phyloP scores from a whole-genome alignment of 805 yeast genomes.

The Zygosaccharomyces siamensis region DNA sequence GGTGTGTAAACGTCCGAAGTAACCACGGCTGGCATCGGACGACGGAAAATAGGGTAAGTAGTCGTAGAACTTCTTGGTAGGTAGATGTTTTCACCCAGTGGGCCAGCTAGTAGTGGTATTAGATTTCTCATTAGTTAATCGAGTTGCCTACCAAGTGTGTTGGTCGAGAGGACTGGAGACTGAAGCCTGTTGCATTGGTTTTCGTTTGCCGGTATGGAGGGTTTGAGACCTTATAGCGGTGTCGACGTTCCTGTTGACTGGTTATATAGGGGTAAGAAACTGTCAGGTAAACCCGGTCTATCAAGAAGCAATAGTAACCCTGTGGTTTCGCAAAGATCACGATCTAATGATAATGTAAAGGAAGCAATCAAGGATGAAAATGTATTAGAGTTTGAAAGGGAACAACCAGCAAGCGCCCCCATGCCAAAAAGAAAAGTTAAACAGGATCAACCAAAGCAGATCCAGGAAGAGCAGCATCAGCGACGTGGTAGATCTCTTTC shows the following conservation, averaged over 20 bases:
- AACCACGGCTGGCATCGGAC: not conserved
- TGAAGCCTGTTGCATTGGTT: constrained; percentile 2
- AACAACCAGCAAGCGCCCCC: not conserved
- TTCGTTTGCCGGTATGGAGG: constrained; percentile 1
- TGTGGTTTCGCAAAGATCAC: not conserved
- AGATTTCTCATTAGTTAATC: not conserved
- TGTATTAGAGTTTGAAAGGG: not conserved
- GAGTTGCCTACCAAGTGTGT: not conserved
- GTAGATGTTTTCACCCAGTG: too few relatives aligned
- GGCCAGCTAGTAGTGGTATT: too few relatives aligned
- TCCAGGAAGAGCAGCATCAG: constrained; percentile 25
- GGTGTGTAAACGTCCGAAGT: not conserved
- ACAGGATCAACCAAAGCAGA: not conserved
- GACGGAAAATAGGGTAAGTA: not conserved
- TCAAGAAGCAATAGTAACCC: not conserved
- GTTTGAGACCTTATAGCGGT: constrained; percentile 14
- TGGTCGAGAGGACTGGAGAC: not conserved
- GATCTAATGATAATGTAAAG: not conserved
- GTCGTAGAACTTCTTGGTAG: too few relatives aligned
- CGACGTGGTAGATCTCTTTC: constrained; percentile 14
- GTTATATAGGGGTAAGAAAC: constrained; percentile 74
- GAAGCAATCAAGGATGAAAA: not conserved
- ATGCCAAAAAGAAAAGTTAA: not conserved
- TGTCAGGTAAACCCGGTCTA: constrained; percentile 37
- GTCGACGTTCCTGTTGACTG: constrained; percentile 73